phyloP scores from a whole-genome alignment of 164 flowering plant species.

The Macadamia tetraphylla region DNA sequence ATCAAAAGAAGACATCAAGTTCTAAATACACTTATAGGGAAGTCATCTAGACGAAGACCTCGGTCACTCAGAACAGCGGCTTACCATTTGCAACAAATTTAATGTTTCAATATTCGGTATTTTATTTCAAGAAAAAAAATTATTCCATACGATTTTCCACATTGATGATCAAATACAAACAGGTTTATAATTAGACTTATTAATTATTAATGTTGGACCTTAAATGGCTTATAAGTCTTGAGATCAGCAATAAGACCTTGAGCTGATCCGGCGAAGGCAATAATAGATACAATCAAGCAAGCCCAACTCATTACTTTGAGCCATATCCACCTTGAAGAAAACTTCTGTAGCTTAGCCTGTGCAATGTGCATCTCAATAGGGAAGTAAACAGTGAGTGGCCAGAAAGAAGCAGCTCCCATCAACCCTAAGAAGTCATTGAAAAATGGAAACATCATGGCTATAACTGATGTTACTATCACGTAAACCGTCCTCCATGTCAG shows the following conservation, averaged over 20 bases:
- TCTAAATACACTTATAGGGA: no score
- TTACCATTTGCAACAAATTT: no score
- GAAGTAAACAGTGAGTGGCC: conserved; percentile 85
- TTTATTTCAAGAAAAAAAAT: no score
- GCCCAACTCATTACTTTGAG: conserved; percentile 60
- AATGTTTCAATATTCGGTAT: no score
- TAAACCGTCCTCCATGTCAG: conserved; percentile 65
- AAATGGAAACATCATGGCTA: conserved; percentile 87
- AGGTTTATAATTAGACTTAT: not conserved
- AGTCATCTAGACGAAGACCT: no score
- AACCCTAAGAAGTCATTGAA: conserved; percentile 76
- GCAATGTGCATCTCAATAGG: conserved; percentile 87
- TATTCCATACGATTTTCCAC: not conserved
- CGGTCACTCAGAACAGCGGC: no score
- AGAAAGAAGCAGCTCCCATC: conserved; percentile 70
- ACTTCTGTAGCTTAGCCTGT: conserved; percentile 36
- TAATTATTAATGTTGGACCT: conserved; percentile 12
- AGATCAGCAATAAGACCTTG: conserved; percentile 52
- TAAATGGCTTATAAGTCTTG: conserved; percentile 62
- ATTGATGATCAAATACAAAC: not conserved
- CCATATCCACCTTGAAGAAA: conserved; percentile 57
- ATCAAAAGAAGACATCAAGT: no score
- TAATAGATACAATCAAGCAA: conserved; percentile 60
- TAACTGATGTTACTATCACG: conserved; percentile 51
- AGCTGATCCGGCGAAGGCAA: conserved; percentile 68